These are phyloP conservation scores for Cylindrotheca fusiformis DNA, from an alignment of 108 stramenopile genomes.

Conservation along the genomic window DNA sequence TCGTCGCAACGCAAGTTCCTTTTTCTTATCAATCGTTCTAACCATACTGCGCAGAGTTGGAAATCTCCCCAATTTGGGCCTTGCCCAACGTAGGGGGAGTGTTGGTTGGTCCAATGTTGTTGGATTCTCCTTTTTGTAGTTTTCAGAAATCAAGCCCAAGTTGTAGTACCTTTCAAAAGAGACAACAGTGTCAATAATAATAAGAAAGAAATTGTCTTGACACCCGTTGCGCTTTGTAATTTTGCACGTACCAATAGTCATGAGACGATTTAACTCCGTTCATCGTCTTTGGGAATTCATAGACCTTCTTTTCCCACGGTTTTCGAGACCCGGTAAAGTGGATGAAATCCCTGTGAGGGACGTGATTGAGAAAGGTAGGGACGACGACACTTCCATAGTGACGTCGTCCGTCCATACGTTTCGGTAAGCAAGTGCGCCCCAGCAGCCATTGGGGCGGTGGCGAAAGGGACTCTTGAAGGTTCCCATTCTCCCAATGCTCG, in stretches of 20 bases:
- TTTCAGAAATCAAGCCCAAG: slow-evolving; percentile 4
- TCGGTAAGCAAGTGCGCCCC: background rate
- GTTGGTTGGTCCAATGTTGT: slow-evolving; percentile 6
- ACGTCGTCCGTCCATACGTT: slow-evolving; percentile 1
- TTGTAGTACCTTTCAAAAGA: background rate
- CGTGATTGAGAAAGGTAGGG: slow-evolving; percentile 8
- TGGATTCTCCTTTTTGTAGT: slow-evolving; percentile 1
- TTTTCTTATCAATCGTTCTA: slow-evolving; percentile 13
- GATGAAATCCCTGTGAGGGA: slow-evolving; percentile 39
- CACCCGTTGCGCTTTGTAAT: no score
- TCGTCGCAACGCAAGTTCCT: no score
- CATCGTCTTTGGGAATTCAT: slow-evolving; percentile 10
- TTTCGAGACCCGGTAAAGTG: slow-evolving; percentile 42
- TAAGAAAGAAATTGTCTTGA: no score
- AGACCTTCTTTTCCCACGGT: slow-evolving; percentile 30
- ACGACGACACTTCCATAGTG: slow-evolving; percentile 16
- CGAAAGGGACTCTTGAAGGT: background rate
- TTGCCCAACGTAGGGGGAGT: slow-evolving; percentile 2
- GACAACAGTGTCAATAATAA: no score
- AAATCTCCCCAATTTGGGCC: slow-evolving; percentile 15
- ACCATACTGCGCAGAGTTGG: slow-evolving; percentile 25
- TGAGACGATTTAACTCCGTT: background rate
- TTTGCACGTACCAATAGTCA: slow-evolving; percentile 17
- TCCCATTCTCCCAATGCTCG: slow-evolving; percentile 7
- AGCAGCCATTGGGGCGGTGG: background rate